These are phyloP conservation scores for Apiotrichum gamsii DNA, from an alignment of 1,284 basidiomycete genomes.

Conservation along the genomic window DNA sequence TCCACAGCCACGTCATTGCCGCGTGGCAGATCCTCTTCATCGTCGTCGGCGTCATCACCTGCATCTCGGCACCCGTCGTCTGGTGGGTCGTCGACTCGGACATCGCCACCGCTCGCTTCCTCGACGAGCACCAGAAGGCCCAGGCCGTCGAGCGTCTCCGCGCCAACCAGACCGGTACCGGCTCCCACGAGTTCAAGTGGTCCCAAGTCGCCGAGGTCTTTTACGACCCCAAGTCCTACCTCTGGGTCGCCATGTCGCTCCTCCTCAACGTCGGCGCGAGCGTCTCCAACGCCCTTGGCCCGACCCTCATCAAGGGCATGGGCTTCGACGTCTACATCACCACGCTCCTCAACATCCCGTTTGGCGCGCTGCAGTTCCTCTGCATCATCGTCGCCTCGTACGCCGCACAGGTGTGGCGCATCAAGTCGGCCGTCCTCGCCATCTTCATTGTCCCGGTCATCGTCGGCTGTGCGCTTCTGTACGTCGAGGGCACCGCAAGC, in stretches of 20 bases:
- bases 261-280: constrained; percentile 39
- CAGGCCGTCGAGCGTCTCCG: constrained; percentile 47
- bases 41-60: constrained; percentile 40
- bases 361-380: constrained; percentile 40
- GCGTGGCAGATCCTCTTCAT: constrained; percentile 47
- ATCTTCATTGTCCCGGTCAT: constrained; percentile 37
- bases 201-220: constrained; percentile 43
- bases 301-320: constrained; percentile 27
- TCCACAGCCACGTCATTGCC: constrained; percentile 29
- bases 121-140: constrained; percentile 40
- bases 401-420: constrained; percentile 30
- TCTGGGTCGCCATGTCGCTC: constrained; percentile 42
- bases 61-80: constrained; percentile 39
- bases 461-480: constrained; percentile 39
- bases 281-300: constrained; percentile 36
- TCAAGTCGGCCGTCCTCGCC: constrained; percentile 37
- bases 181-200: constrained; percentile 42
- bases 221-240: constrained; percentile 42
- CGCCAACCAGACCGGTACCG: constrained; percentile 47
- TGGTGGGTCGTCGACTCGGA: constrained; percentile 39
- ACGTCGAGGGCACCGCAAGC: background rate
- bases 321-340: constrained; percentile 22
- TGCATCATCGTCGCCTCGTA: constrained; percentile 35
- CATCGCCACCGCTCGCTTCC: constrained; percentile 42
- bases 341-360: constrained; percentile 47